Base-by-base conservation (phyloP, 2,329 filamentous ascomycete genomes). In the Neoarthrinium moseri region DNA sequence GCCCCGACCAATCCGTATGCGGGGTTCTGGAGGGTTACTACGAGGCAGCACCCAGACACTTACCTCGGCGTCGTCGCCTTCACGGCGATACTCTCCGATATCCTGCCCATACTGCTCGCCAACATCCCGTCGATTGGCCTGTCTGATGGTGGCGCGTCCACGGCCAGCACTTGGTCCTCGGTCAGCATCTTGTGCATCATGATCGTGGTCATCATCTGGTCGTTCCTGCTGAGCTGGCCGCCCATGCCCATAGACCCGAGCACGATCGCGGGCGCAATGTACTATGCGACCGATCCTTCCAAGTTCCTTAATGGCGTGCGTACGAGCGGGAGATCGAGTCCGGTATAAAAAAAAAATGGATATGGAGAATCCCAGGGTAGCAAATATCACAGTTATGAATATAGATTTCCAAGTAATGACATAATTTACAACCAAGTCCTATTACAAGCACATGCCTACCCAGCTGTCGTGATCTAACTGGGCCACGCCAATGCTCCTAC, bases 31-130 rank as follows among this genome's bases (percentile, higher is more conserved):
- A 58, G 64, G 7, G 66, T 68, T 5, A 47, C 71, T 13, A 37
- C 52, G 4, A 54, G 64, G 15, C 56, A 58, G 8, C 53, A 50
- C 8, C 53, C 54, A 4, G 67, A 77, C 26, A 41, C 60, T 6
- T 73, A 73, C 47, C 62, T 74, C 1, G 61, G 67, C 20, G 44
- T 66, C 11, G 65, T 72, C 8, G 67, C 71, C 0, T 50, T 69
- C 5, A 68, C 71, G 37, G 63, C 71, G 4, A 65, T 77, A 18
- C 59, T 77, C 3, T 67, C 73, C 18, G 74, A 79, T 39, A 69
- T 76, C 38, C 67, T 79, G n/a, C 75, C 74, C 2, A 61, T 77
- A 17, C 61, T 74, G 2, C 64, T 79, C 3, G 65, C 72, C 52
- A 77, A 76, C 49, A 65, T 78, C 2, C 70, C 74, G 1, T 75